Evolutionary conservation across 1,139 yeast species (phyloP), one percentile per base, ranked within the genome.

Genomic region (Sugiyamaella castrensis): DNA sequence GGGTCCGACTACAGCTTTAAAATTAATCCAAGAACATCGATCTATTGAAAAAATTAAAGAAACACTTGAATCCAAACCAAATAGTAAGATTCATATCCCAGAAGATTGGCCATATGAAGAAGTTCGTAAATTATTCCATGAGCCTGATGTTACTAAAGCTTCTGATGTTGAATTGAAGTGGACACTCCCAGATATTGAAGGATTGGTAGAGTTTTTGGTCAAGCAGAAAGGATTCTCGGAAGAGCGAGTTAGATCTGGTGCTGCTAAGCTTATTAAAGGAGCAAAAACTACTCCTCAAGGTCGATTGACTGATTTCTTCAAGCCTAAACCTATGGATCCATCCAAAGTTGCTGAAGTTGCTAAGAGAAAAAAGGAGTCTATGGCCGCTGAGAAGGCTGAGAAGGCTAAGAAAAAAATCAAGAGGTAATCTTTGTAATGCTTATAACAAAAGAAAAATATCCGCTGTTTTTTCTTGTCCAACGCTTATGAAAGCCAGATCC

Each of bases 71-170:
- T 73, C 72, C 46, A 77, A 81, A 51, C 84, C 84, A 1, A 83
- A 80, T 13, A 74, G 81, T 16, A 89, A 89, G 64, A 84, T 82
- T 67, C 84, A 82, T 61, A 78, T 92, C 12, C 98, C 98, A 1
- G 97, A 89, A 61, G 82, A 87, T 58, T 92, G 98, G 98, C 96
- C 96, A 2, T 91, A 75, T 63, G 81, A 79, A 51, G 95, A 86
- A 60, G 98, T 96, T 2, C 78, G 98, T 58, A 81, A 85, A 55
- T 71, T 94, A 42, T 91, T 92, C 64, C 67, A 82, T 61, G 71
- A 81, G 16, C 98, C 98, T 0, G 98, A 92, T 32, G 87, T 89
- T 2, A 63, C 73, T 1, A 73, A 77, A 26, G 82, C 86, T 0
- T 68, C 71, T 1, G 84, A 81, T 0, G 72, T 87, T 2, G 78